Evolutionary conservation across 1,284 basidiomycete genomes (phyloP).

Genomic region (Trichosporon asahii): DNA sequence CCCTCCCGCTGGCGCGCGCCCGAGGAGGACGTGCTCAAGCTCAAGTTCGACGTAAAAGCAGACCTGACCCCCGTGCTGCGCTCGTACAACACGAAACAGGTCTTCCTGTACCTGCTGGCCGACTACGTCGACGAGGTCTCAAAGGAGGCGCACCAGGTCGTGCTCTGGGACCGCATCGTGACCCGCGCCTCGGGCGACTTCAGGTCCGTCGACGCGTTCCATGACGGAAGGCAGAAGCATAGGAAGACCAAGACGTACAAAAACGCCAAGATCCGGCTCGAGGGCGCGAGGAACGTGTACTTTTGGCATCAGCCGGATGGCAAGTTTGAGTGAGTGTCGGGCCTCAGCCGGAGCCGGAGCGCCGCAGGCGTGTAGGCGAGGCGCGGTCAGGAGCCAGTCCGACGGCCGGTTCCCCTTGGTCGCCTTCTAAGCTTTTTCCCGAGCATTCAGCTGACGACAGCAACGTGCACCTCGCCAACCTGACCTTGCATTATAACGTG

Average conservation of each 20-base stretch:
- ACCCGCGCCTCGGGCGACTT: conserved; percentile 40
- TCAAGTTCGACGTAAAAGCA: conserved; percentile 49
- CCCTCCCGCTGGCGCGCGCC: conserved; percentile 38
- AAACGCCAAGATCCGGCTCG: conserved; percentile 36
- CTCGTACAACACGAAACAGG: conserved; percentile 53
- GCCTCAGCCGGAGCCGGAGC: not conserved
- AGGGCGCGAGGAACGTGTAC: conserved; percentile 47
- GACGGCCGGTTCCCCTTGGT: too few species aligned
- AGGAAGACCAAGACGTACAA: conserved; percentile 11
- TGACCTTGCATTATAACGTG: conserved; percentile 50
- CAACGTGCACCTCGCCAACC: conserved; percentile 42
- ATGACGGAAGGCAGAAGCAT: conserved; percentile 21
- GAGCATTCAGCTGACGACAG: conserved; percentile 24
- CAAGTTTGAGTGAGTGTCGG: conserved; percentile 49
- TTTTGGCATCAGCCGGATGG: conserved; percentile 45
- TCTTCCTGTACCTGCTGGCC: conserved; percentile 52
- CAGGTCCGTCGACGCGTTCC: conserved; percentile 36
- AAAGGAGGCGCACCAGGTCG: conserved; percentile 43
- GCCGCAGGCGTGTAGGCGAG: too few species aligned
- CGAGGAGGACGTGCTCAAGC: conserved; percentile 47
- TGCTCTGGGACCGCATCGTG: conserved; percentile 53
- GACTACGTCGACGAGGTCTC: conserved; percentile 35
- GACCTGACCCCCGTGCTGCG: conserved; percentile 50
- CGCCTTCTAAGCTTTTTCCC: too few species aligned
- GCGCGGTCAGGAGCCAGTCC: too few species aligned